A percentile compares a stretch with the other conserved stretches of the same genome.
These are phyloP conservation scores for Candida maesae DNA, from an alignment of 805 yeast genomes.

Conservation along the genomic window DNA sequence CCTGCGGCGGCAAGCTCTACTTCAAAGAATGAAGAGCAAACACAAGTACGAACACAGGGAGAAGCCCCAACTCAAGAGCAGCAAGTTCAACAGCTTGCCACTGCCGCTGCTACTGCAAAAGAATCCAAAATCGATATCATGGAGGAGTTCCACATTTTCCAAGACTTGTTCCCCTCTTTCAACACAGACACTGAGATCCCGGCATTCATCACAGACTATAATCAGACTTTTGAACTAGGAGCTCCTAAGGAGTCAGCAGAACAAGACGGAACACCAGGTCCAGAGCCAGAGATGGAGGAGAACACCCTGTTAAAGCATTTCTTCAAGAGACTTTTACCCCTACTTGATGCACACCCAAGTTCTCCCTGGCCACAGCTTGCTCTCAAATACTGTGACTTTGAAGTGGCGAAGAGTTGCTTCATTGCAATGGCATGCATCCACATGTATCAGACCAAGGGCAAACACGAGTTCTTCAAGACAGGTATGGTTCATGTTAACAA, in stretches of 20 bases:
- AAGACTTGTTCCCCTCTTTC: slow-evolving; percentile 26
- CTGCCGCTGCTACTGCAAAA: too few species aligned
- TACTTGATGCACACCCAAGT: slow-evolving; percentile 56
- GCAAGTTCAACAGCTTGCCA: too few species aligned
- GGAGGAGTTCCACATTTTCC: slow-evolving; percentile 26
- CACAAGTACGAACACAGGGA: too few species aligned
- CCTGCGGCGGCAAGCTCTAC: background rate
- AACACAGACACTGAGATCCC: slow-evolving; percentile 16
- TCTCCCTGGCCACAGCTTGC: slow-evolving; percentile 62
- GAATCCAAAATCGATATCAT: slow-evolving; percentile 14
- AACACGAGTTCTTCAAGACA: slow-evolving; percentile 45
- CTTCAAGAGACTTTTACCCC: slow-evolving; percentile 48
- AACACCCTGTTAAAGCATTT: slow-evolving; percentile 53
- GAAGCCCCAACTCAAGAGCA: too few species aligned
- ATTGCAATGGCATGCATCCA: slow-evolving; percentile 54
- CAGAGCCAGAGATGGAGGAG: slow-evolving; percentile 42
- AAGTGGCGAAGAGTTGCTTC: slow-evolving; percentile 55
- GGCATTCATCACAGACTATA: slow-evolving; percentile 15
- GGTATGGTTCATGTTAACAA: slow-evolving; percentile 53
- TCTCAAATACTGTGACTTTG: slow-evolving; percentile 52
- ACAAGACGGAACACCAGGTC: background rate
- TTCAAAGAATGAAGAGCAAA: background rate
- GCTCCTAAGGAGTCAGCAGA: slow-evolving; percentile 1
- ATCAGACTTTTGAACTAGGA: background rate
- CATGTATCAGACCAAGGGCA: slow-evolving; percentile 52